Evolutionary conservation across 1,284 basidiomycete species (phyloP).

Genomic region (Trametes versicolor): DNA sequence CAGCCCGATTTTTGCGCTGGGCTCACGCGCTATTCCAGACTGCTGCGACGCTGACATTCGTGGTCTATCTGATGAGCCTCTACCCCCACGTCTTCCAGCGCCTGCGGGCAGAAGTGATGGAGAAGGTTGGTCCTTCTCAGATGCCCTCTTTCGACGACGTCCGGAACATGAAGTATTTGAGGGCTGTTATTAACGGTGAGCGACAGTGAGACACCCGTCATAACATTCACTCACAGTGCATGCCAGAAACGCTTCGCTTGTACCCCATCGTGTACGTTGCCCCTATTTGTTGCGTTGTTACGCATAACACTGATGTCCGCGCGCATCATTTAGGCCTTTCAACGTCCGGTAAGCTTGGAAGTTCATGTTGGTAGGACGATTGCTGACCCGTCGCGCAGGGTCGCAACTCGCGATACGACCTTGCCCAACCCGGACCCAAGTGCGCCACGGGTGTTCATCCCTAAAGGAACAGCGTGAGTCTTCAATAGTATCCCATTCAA

Average conservation of each 20-base stretch:
- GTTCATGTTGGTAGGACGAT: constrained; percentile 27
- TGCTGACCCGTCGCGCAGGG: constrained; percentile 34
- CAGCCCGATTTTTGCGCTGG: no score
- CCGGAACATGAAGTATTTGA: constrained; percentile 49
- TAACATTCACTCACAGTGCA: constrained; percentile 7
- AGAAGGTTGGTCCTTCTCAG: constrained; percentile 44
- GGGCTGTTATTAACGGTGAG: constrained; percentile 46
- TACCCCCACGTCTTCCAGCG: constrained; percentile 48
- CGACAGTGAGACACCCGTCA: neutral
- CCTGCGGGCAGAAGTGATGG: constrained; percentile 53
- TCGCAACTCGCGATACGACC: constrained; percentile 33
- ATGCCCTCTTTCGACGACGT: constrained; percentile 53
- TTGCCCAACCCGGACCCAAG: constrained; percentile 37
- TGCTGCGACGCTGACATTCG: constrained; percentile 49
- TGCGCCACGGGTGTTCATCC: constrained; percentile 40
- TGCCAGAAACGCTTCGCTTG: constrained; percentile 43
- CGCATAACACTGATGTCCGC: neutral
- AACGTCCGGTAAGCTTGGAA: constrained; percentile 36
- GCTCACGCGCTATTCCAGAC: constrained; percentile 39
- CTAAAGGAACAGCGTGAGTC: constrained; percentile 35
- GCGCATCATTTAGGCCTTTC: constrained; percentile 34
- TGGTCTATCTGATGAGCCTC: constrained; percentile 52
- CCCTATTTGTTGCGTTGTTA: neutral
- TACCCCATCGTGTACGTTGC: constrained; percentile 49
- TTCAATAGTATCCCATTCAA: no score